A percentile compares a stretch with the other conserved stretches of the same genome.
phyloP scores from a whole-genome alignment of 2,329 filamentous ascomycete species.

The Cordyceps cicadae region DNA sequence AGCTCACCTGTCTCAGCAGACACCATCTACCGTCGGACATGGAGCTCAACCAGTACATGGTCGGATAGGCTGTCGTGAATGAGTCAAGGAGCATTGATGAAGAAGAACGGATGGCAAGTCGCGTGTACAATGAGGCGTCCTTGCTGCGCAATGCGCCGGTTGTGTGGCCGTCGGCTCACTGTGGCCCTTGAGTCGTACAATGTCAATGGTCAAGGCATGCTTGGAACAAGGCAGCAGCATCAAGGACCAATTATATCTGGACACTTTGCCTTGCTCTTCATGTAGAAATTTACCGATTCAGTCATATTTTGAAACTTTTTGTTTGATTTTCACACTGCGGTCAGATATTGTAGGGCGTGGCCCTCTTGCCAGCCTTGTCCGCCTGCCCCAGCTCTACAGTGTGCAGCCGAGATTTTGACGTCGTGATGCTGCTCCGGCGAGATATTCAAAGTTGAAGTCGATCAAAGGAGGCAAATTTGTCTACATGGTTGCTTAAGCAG shows the following conservation, averaged over 20 bases:
- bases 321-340: not conserved
- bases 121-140: not conserved
- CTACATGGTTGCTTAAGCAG: too few relatives aligned
- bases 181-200: not conserved
- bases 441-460: too few relatives aligned
- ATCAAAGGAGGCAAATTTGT: too few relatives aligned
- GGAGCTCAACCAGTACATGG: not conserved
- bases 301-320: not conserved
- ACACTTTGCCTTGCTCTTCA: not conserved
- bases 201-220: not conserved
- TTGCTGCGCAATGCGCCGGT: not conserved
- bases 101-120: not conserved
- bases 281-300: not conserved
- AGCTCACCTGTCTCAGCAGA: not conserved
- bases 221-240: not conserved
- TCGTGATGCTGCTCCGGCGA: too few relatives aligned
- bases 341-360: not conserved
- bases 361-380: not conserved
- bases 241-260: not conserved
- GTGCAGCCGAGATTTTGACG: too few relatives aligned
- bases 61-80: not conserved
- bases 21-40: not conserved
- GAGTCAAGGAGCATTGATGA: not conserved
- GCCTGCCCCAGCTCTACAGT: not conserved
- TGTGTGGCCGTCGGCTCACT: not conserved